Evolutionary conservation across 2,329 filamentous ascomycete genomes (phyloP), one percentile per base, ranked within the genome.

Genomic region (Fusarium circinatum): DNA sequence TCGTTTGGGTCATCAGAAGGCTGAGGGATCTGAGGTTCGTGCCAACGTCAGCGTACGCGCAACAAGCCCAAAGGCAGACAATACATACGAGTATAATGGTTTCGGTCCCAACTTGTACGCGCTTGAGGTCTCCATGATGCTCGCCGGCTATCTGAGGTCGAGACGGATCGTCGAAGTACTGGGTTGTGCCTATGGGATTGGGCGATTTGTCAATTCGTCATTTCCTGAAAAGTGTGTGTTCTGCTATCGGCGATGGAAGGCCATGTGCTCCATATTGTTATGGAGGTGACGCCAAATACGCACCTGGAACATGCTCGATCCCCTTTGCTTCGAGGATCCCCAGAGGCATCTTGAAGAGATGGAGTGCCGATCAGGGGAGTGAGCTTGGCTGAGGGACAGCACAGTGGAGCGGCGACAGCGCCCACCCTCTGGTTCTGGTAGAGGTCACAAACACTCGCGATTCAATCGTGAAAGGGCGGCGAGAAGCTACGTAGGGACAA

Each of bases 1-100:
- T 98, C 95, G 80, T 97, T 96, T 8, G 94, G 94, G 80, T 97
- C 94, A 82, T 97, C 93, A 71, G 92, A 95, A 6, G 96, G 96
- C 79, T 98, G 96, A 10, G 96, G 96, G 10, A 87, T 84, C 85
- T 87, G 64, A 17, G 36, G 38, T 36, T 48, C 24, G 39, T 41
- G 71, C 78, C 51, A 79, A 68, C 47, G 34, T 48, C 28, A 54
- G 36, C 41, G 34, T 42, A 20, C 41, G 32, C 56, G n/a, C 30
- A 38, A 62, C 24, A 45, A n/a, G 15, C 26, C 15, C 26, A 28
- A 26, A 18, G 34, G 44, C 20, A 36, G 41, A 28, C 26, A 47
- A 47, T 78, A 96, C 92, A 39, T 79, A 97, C 92, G 38, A 98
- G 89, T 76, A 98, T 93, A 77, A 96, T 93, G 57, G 91, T 90